Conservation (phyloP, 306 rosid genomes). For the Luffa acutangula region DNA sequence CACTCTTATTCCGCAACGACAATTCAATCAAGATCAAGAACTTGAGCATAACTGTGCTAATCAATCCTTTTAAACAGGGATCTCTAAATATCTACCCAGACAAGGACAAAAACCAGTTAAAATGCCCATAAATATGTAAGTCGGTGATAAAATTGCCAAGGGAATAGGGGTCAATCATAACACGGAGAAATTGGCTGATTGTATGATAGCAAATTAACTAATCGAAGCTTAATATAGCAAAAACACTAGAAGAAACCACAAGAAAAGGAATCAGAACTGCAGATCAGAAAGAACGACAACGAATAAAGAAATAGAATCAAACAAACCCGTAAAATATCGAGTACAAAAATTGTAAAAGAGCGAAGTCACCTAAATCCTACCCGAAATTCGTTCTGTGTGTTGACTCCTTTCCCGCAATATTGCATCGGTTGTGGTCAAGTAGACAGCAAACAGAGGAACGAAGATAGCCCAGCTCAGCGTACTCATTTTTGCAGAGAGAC, state of each 20-base stretch:
- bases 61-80: background rate
- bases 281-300: background rate
- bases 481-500: conserved; percentile 25
- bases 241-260: background rate
- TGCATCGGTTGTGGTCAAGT: conserved; percentile 31
- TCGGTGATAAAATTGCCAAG: background rate
- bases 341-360: background rate
- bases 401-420: conserved; percentile 43
- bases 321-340: background rate
- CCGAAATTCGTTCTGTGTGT: conserved; percentile 89
- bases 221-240: background rate
- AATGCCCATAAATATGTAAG: background rate
- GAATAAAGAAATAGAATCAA: background rate
- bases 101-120: background rate
- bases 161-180: background rate
- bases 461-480: conserved; percentile 38
- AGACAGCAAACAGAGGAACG: conserved; percentile 38
- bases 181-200: background rate
- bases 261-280: background rate
- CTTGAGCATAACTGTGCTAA: background rate
- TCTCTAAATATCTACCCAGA: background rate
- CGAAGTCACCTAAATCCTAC: conserved; percentile 17
- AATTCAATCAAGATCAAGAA: background rate
- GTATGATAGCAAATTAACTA: background rate
- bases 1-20: background rate